Base-by-base conservation (phyloP, 805 yeast genomes). In the Candida coleopterorum region DNA sequence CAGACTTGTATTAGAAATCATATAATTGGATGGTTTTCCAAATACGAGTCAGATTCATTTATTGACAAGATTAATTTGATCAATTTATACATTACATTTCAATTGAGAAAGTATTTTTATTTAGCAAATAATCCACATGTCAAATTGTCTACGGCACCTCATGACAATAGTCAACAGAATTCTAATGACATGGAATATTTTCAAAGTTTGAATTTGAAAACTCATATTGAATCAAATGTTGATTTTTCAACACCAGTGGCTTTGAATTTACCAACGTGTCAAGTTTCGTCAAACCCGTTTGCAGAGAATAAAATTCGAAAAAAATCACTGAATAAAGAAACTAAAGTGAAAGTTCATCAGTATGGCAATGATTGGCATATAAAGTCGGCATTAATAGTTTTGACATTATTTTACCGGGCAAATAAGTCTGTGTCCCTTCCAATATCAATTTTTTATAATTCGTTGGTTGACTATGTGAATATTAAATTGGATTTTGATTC, bases 311-410 rank as follows among this genome's bases (percentile, higher is more conserved):
- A 42, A 1, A 43, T 40, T 23, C 30, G 42, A 11, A 50, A 46
- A 17, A 50, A 46, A 17, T 39, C 34, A 15, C 37, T 43, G 16
- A 47, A 42, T 18, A 38, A 32, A 9, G 52, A 50, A 9, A 30
- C 50, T 6, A 74, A 69, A 40, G 67, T 79, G 9, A 65, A 62
- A 36, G 53, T 79, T 4, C 72, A 72, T 27, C 78, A 76, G 46
- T 89, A 89, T 55, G 81, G 85, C 0, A 71, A 74, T 42, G 88
- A 85, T 50, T 90, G 96, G 96, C 88, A 82, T 44, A 62, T 89
- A 23, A 65, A 72, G 36, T 70, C 86, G 0, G 86, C 88, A 0
- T 78, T 84, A 1, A 64, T 74, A 18, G 62, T 81, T 1, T 58
- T 84, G 46, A 69, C 77, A 0, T 52, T 77, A 11, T 70, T 82